Base-by-base conservation (phyloP, 192 early-diverging fungal species). In the Rhizophagus clarus region DNA sequence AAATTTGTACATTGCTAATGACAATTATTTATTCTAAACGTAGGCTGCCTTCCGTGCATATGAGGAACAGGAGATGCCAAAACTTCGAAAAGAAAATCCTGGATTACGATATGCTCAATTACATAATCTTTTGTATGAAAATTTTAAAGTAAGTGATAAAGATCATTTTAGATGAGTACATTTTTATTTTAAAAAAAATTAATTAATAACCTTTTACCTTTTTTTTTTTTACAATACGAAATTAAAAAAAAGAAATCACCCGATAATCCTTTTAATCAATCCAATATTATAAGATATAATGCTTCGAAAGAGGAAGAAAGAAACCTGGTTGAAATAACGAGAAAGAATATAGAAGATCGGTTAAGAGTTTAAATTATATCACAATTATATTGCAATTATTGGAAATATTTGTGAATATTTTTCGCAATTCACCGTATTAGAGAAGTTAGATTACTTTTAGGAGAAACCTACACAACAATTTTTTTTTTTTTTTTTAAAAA, bases 211-310 rank as follows among this genome's bases (percentile, higher is more conserved):
- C n/a, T n/a, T 66, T 64, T 31, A 0, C 14, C 31, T 34, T 15
- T 3, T 14, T 47, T 34, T 64, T 49, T 73, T 29, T 29, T 29
- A 67, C 6, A 67, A 67, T 47, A 51, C 11, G 26, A 49, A n/a
- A 26, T 12, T 20, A 12, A 86, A 82, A 79, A 88, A 82, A 79
- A 88, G 76, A 95, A 94, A 87, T 88, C 91, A 9, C 92, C 92
- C 2, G 94, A 95, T 51, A 93, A 93, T 79, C 92, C 93, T 31
- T 88, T 92, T 84, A 96, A 96, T 86, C 92, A 94, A 83, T 85
- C 87, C 15, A 87, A 91, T 32, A 82, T 93, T 60, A 51, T 89
- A 31, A 86, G 89, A 10, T 94, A 94, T 81, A 93, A 97, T 84
- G 90, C 94, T 62, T 91, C 86, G 28, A 87, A 86, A 67, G 84